Evolutionary conservation across 2,329 filamentous ascomycete genomes (phyloP), one percentile per base, ranked within the genome.

Genomic region (Cercospora sp.): DNA sequence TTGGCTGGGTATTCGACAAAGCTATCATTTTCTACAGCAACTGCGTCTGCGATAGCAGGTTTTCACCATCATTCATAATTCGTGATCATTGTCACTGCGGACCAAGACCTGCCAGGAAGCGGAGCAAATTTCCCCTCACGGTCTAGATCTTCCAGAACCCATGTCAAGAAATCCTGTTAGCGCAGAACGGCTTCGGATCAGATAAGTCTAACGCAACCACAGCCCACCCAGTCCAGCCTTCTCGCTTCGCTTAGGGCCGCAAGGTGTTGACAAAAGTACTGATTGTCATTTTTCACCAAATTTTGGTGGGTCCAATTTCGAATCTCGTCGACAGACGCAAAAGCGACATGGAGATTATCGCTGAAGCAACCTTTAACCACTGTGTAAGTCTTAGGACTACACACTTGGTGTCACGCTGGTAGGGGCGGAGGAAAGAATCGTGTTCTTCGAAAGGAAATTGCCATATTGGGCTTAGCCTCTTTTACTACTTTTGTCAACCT

Each of bases 151-250:
- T 18, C 26, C 26, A 18, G 4, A 12, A 30, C 28, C 53, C 53
- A 30, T 30, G 53, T 58, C 45, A 23, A 13, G 4, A 12, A 51
- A 23, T 20, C 10, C 42, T 23, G 20, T 51, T 51, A 51, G 45
- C 45, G 45, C 45, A 16, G 10, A 23, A 30, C 53, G 53, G 53
- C 53, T 33, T 58, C 53, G 53, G 53, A 58, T 58, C 53, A 58
- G 53, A 58, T 58, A 58, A 58, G 53, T 58, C 53, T 58, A 58
- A 58, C 16, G 30, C n/a, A 26, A 58, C 53, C 53, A 31, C 53
- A 58, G 53, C 16, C 13, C 28, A 30, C 26, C 53, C 26, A 26
- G 26, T 33, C 53, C 48, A 13, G 26, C 16, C 18, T 23, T 53
- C 48, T 13, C 16, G 20, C 18, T 53, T 53, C 20, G 48, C 48